Base-by-base conservation (phyloP, 768 basidiomycete genomes). In the Lactarius hatsudake region DNA sequence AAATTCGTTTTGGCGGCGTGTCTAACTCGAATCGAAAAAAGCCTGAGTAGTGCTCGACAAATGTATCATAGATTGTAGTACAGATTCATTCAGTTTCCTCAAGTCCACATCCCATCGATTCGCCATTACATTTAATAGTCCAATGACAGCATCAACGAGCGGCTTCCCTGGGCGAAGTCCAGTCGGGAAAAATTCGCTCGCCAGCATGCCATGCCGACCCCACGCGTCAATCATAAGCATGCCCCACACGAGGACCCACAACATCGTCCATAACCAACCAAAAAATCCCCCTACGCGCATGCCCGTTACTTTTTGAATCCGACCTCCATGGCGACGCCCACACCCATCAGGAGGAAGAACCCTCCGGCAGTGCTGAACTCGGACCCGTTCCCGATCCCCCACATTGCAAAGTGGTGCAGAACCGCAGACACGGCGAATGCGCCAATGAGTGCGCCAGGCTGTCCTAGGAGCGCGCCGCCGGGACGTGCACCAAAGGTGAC, bases 381-480 rank as follows among this genome's bases (percentile, higher is more conserved):
- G 1, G 78, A 75, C 18, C 85, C 87, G 8, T 78, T 78, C 1
- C 81, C 83, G 83, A 89, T 82, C 5, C 84, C 86, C 79, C 82
- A 87, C 62, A 84, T 67, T 13, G 84, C 87, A 20, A 82, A 51
- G 67, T 85, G 80, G 65, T 91, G 90, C 5, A 90, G 71, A 4
- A 84, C 30, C 9, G 82, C 87, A 1, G 89, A 90, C 5, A 83
- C 67, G 1, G 82, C 59, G 73, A 91, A 91, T 5, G 81, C 83
- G 9, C 87, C 88, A 2, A 90, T 63, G 7, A 42, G 17, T 6
- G 42, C 17, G 2, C 40, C 42, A 17, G 42, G 42, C 4, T 6
- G 17, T 18, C 42, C 88, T 76, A 4, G 72, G 5, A 84, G 65
- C 62, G 71, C 71, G 34, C 73, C 72, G 28, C 84, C 59, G 0